phyloP scores from a whole-genome alignment of 345 rosid species.

The Trapa bicornis region DNA sequence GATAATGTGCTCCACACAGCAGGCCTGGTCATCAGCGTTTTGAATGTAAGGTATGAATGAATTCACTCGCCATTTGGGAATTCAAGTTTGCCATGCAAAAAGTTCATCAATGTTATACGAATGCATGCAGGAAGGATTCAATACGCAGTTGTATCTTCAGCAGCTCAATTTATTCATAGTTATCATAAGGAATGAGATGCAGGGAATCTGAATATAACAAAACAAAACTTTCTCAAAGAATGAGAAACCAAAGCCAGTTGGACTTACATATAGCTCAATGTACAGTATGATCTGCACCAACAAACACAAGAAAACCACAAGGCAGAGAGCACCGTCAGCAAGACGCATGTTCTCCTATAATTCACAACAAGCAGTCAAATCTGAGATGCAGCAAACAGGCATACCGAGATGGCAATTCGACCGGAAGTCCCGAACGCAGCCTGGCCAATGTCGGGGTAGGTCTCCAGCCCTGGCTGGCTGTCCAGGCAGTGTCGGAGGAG shows the following conservation, averaged over 20 bases:
- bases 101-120: not conserved
- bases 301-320: conserved; percentile 4
- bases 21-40: conserved; percentile 40
- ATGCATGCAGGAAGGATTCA: not conserved
- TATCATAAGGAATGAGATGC: not conserved
- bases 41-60: conserved; percentile 3
- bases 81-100: not conserved
- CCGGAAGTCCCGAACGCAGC: conserved; percentile 80
- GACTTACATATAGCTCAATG: conserved; percentile 82
- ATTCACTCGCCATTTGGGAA: not conserved
- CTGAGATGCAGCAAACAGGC: too few species aligned
- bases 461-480: conserved; percentile 70
- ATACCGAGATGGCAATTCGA: conserved; percentile 61
- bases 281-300: conserved; percentile 64
- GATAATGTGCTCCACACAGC: conserved; percentile 81
- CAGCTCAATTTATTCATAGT: not conserved
- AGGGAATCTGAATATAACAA: not conserved
- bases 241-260: conserved; percentile 12
- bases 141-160: not conserved
- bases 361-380: not conserved
- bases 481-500: conserved; percentile 79
- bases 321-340: not conserved
- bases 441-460: conserved; percentile 93
- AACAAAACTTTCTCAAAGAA: not conserved
- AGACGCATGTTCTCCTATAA: not conserved